Evolutionary conservation across 257 asterid genomes (phyloP).

Genomic region (Vinca minor): DNA sequence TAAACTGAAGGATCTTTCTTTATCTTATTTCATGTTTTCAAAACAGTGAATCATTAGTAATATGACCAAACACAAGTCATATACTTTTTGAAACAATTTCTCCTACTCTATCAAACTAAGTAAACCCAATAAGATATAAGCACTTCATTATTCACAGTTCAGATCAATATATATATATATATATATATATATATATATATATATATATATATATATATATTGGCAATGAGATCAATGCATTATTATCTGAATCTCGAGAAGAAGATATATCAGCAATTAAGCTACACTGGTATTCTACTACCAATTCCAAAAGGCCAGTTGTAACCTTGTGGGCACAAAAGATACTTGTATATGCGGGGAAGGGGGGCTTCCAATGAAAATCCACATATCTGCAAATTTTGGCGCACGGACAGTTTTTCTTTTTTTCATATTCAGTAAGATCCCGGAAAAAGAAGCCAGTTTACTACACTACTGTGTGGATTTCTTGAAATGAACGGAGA

Average conservation of each 20-base stretch:
- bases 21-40: neutral
- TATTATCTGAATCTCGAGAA: neutral
- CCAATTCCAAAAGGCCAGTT: neutral
- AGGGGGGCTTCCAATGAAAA: neutral
- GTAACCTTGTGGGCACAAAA: neutral
- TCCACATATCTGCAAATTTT: neutral
- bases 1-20: neutral
- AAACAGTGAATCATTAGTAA: neutral
- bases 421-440: neutral
- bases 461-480: neutral
- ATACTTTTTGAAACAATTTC: neutral
- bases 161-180: constrained; percentile 1
- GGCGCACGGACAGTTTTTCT: neutral
- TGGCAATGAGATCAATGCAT: neutral
- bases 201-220: neutral
- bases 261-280: neutral
- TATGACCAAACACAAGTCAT: neutral
- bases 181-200: no score
- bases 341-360: neutral
- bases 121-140: neutral
- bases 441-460: neutral
- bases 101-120: neutral
- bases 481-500: neutral
- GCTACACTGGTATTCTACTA: neutral
- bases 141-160: neutral